Percentiles rank a stretch among this genome's conserved stretches.
Conservation (phyloP, 2,329 filamentous ascomycete species). For the Juglanconis sp. region DNA sequence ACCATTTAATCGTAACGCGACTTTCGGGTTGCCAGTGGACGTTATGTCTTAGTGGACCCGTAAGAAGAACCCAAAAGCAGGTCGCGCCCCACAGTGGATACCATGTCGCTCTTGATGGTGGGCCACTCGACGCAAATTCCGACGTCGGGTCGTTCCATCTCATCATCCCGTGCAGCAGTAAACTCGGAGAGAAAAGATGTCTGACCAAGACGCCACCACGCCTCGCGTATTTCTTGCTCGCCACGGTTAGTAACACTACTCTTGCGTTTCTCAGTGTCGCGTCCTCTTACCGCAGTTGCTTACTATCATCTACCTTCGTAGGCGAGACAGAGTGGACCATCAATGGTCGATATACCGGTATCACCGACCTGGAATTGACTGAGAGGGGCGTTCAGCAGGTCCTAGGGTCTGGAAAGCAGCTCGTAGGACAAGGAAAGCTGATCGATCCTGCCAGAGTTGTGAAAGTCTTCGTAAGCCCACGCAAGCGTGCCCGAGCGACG, state of each 20-base stretch:
- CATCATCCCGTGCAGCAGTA: too few relatives aligned
- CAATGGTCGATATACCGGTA: slow-evolving; percentile 43
- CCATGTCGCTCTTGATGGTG: too few relatives aligned
- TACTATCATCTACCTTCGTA: background rate
- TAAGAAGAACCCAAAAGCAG: too few relatives aligned
- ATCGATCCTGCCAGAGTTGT: slow-evolving; percentile 47
- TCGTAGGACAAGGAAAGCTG: slow-evolving; percentile 48
- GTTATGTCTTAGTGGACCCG: too few relatives aligned
- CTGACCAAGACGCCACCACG: slow-evolving; percentile 34
- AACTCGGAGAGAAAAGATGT: slow-evolving; percentile 23
- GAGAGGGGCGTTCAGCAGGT: slow-evolving; percentile 41
- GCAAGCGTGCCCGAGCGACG: slow-evolving; percentile 45
- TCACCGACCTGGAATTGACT: slow-evolving; percentile 41
- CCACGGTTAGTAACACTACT: slow-evolving; percentile 28
- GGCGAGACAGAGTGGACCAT: slow-evolving; percentile 43
- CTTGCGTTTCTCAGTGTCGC: background rate
- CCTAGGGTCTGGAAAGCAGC: slow-evolving; percentile 36
- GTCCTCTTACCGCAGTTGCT: too few relatives aligned
- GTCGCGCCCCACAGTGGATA: too few relatives aligned
- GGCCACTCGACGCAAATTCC: too few relatives aligned
- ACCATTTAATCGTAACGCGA: too few relatives aligned
- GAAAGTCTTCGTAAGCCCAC: slow-evolving; percentile 48
- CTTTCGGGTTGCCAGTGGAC: too few relatives aligned
- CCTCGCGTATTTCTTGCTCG: slow-evolving; percentile 36
- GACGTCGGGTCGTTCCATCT: too few relatives aligned